A percentile compares a stretch with the other conserved stretches of the same genome.
Evolutionary conservation across 768 basidiomycete species (phyloP).

Genomic region (Ramaria rubella): DNA sequence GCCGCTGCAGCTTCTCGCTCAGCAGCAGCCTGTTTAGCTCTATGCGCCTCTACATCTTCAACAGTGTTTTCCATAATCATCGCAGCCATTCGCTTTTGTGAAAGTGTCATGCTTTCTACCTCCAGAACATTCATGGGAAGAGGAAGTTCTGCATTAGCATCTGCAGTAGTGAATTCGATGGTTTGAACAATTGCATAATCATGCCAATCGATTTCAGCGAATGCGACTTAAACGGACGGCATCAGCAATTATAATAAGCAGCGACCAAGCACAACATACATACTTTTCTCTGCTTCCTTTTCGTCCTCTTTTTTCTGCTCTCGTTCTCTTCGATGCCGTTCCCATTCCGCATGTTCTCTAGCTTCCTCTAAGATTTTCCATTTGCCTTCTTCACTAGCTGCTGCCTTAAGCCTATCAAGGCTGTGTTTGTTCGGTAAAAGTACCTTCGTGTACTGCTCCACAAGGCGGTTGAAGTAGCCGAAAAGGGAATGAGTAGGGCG

Average conservation of each 20-base stretch:
- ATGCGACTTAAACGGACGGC: conserved; percentile 52
- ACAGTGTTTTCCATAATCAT: conserved; percentile 96
- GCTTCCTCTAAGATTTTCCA: conserved; percentile 78
- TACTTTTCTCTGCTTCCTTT: conserved; percentile 83
- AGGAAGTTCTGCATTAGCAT: conserved; percentile 85
- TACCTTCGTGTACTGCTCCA: conserved; percentile 92
- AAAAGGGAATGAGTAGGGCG: conserved; percentile 94
- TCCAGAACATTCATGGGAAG: conserved; percentile 95
- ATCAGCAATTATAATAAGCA: neutral
- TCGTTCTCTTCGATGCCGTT: conserved; percentile 73
- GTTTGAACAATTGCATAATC: conserved; percentile 98
- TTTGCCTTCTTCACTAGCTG: conserved; percentile 56
- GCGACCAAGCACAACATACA: conserved; percentile 26
- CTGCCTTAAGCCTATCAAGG: conserved; percentile 61
- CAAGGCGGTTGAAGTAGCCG: conserved; percentile 93
- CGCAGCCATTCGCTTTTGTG: conserved; percentile 96
- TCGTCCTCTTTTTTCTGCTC: conserved; percentile 85
- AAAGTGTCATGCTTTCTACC: conserved; percentile 92
- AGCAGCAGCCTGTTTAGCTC: conserved; percentile 75
- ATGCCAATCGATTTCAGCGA: conserved; percentile 98
- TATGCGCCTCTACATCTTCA: conserved; percentile 78
- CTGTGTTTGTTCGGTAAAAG: conserved; percentile 75
- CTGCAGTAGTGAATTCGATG: conserved; percentile 92
- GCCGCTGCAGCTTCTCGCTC: conserved; percentile 80
- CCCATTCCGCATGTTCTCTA: conserved; percentile 80